These are phyloP conservation scores for Domatiomyces catenatus DNA, from an alignment of 2,329 filamentous ascomycete genomes.

Conservation along the genomic window DNA sequence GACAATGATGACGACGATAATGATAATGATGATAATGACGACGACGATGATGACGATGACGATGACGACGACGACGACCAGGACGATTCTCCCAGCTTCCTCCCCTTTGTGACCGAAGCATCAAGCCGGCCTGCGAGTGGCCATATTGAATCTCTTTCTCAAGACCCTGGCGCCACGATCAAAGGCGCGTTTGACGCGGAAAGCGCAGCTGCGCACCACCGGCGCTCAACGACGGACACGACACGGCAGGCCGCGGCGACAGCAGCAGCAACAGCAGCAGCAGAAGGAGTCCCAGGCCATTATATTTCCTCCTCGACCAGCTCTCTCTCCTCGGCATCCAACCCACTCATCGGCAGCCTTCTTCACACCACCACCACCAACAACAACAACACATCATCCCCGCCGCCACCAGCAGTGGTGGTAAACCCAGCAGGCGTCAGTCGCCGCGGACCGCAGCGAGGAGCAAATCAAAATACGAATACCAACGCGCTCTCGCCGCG, in stretches of 20 bases:
- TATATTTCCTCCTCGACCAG: slow-evolving; percentile 10
- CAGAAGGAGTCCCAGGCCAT: slow-evolving; percentile 19
- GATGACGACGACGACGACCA: slow-evolving; percentile 20
- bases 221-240: slow-evolving; percentile 19
- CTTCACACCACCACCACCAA: slow-evolving; percentile 1
- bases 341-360: background rate
- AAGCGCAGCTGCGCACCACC: slow-evolving; percentile 3
- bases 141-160: slow-evolving; percentile 6
- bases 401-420: background rate
- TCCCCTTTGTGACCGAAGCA: slow-evolving; percentile 24
- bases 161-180: slow-evolving; percentile 29
- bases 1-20: slow-evolving; percentile 16
- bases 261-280: slow-evolving; percentile 12
- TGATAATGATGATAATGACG: slow-evolving; percentile 13
- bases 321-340: slow-evolving; percentile 5
- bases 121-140: background rate
- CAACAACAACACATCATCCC: background rate
- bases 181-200: slow-evolving; percentile 21
- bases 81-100: slow-evolving; percentile 32
- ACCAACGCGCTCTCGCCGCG: slow-evolving; percentile 25
- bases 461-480: background rate
- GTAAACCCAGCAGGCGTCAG: background rate
- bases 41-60: slow-evolving; percentile 21
- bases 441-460: background rate
- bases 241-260: slow-evolving; percentile 11